Evolutionary conservation across 2,329 filamentous ascomycete genomes (phyloP).

Genomic region (Aspergillus ustus): DNA sequence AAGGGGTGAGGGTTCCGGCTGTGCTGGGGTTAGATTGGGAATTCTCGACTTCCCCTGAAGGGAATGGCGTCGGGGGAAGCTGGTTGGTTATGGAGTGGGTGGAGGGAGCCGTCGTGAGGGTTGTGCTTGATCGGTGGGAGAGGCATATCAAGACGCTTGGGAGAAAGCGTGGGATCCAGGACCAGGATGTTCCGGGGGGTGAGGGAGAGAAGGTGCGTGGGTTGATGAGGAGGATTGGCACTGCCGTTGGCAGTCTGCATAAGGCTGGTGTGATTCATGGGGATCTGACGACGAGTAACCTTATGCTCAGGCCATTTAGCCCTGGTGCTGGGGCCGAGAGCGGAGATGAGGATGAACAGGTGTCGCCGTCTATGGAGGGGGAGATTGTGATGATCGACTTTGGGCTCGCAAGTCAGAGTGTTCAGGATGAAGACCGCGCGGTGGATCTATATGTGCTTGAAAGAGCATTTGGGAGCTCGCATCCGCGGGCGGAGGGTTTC

Average conservation of each 20-base stretch:
- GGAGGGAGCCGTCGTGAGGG: constrained; percentile 71
- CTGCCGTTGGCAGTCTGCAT: constrained; percentile 76
- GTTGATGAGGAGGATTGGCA: constrained; percentile 73
- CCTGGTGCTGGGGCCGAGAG: constrained; percentile 4
- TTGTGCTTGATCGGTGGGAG: constrained; percentile 72
- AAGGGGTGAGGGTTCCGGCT: constrained; percentile 80
- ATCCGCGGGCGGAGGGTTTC: constrained; percentile 79
- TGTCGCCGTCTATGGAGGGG: constrained; percentile 57
- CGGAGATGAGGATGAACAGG: constrained; percentile 22
- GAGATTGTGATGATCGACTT: constrained; percentile 94
- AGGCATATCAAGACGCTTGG: constrained; percentile 48
- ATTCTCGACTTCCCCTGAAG: constrained; percentile 16
- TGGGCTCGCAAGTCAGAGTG: constrained; percentile 79
- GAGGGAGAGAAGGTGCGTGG: constrained; percentile 59
- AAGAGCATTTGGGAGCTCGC: constrained; percentile 90
- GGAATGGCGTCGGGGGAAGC: constrained; percentile 59
- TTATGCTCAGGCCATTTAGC: constrained; percentile 71
- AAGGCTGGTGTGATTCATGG: constrained; percentile 87
- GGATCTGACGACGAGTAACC: constrained; percentile 94
- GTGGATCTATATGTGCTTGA: constrained; percentile 97
- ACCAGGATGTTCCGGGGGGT: constrained; percentile 25
- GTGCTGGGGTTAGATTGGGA: constrained; percentile 73
- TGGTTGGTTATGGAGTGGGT: constrained; percentile 89
- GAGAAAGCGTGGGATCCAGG: constrained; percentile 26
- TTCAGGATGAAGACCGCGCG: constrained; percentile 87